Conservation (phyloP, 306 rosid genomes). For the Acmispon strigosus region DNA sequence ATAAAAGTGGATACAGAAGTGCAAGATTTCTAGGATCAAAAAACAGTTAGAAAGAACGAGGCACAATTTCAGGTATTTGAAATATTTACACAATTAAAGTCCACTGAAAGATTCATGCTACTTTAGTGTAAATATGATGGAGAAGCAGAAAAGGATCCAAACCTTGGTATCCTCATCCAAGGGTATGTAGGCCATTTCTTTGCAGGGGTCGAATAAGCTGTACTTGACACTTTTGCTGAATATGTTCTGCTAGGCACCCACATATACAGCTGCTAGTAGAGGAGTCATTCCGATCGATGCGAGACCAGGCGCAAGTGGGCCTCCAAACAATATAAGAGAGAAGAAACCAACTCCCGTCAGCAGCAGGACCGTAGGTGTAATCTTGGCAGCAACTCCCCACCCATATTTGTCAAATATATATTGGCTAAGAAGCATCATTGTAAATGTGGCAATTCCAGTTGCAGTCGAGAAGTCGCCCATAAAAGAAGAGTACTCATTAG, state of each 20-base stretch:
- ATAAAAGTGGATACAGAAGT: background rate
- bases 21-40: background rate
- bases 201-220: constrained; percentile 97
- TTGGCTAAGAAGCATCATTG: constrained; percentile 90
- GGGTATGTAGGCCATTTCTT: constrained; percentile 99
- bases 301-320: constrained; percentile 62
- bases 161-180: constrained; percentile 97
- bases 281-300: constrained; percentile 80
- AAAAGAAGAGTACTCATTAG: constrained; percentile 89
- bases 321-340: constrained; percentile 73
- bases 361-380: constrained; percentile 88
- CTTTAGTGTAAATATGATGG: background rate
- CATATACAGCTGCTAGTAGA: constrained; percentile 95
- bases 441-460: constrained; percentile 89
- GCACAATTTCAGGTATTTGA: background rate
- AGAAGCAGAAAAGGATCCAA: constrained; percentile 15
- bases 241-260: constrained; percentile 96
- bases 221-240: constrained; percentile 99
- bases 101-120: background rate
- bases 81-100: too few species aligned
- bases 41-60: background rate
- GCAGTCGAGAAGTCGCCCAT: constrained; percentile 98
- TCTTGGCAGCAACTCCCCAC: constrained; percentile 95
- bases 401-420: constrained; percentile 78
- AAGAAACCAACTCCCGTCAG: constrained; percentile 89